Evolutionary conservation across 768 basidiomycete genomes (phyloP), one percentile per base, ranked within the genome.

Genomic region (Dioszegia crocea): DNA sequence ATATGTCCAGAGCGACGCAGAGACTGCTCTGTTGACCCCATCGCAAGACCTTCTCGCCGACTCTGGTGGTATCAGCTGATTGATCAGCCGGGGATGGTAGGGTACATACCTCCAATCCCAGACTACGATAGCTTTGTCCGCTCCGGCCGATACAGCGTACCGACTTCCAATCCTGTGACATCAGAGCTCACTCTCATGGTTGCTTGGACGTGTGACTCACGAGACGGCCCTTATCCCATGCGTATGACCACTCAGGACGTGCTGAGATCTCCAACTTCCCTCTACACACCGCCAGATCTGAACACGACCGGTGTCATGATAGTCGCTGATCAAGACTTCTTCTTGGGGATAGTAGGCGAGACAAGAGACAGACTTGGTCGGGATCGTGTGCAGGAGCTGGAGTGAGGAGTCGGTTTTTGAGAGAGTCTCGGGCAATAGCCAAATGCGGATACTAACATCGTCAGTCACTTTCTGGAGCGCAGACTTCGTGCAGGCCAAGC

Each of bases 11-110:
- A 9, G 91, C 91, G 50, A 91, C 88, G 68, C 89, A 91, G 65
- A 91, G 84, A 6, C n/a, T n/a, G n/a, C 89, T 93, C 78, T 92
- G 90, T 73, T 94, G 91, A 0, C 91, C 91, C 66, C 92, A 93
- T 17, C 89, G 80, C 36, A 91, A 88, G 47, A 91, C 86, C 80
- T 93, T 94, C 11, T 84, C 86, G 12, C 91, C 91, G 0, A 86
- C 82, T 3, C 90, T 61, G 19, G 19, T 12, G 2, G 43, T 36
- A 40, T 14, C 21, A 26, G 45, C 21, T 17, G 11, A 16, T 4
- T 5, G 26, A 21, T 4, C n/a, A n/a, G n/a, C n/a, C n/a, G n/a
- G n/a, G n/a, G n/a, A n/a, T n/a, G n/a, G n/a, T n/a, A n/a, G n/a
- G n/a, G n/a, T n/a, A 30, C 60, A 33, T 21, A 61, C 62, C 63